phyloP scores from a whole-genome alignment of 306 rosid genomes.

The Vicia faba region DNA sequence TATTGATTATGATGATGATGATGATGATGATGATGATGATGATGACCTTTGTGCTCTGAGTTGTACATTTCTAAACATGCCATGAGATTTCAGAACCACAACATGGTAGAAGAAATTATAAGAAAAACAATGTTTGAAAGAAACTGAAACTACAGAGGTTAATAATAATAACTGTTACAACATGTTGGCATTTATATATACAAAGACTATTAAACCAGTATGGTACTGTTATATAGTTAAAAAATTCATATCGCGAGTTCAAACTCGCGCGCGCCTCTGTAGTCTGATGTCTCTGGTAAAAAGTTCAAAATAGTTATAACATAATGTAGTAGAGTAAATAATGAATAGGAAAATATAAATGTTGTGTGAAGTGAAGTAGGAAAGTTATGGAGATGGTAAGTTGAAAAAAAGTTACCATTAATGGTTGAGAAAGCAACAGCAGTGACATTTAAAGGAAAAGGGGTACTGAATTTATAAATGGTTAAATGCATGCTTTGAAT shows the following conservation, averaged over 20 bases:
- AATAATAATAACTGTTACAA: too few relatives aligned
- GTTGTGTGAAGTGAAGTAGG: slow-evolving; percentile 20
- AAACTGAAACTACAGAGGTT: slow-evolving; percentile 7
- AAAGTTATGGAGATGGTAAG: slow-evolving; percentile 28
- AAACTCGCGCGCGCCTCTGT: too few relatives aligned
- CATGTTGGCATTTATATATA: not conserved
- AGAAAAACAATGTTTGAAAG: slow-evolving; percentile 13
- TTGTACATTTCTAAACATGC: slow-evolving; percentile 90
- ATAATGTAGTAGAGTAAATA: slow-evolving; percentile 18
- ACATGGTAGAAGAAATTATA: slow-evolving; percentile 23
- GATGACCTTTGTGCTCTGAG: slow-evolving; percentile 56
- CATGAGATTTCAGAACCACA: slow-evolving; percentile 58
- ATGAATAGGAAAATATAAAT: slow-evolving; percentile 31
- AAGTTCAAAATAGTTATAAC: not conserved
- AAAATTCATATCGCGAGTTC: too few relatives aligned
- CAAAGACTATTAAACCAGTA: too few relatives aligned
- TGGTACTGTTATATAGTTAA: too few relatives aligned
- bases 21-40: slow-evolving; percentile 33
- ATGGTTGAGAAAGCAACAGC: slow-evolving; percentile 50
- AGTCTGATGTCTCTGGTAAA: not conserved
- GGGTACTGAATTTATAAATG: slow-evolving; percentile 31
- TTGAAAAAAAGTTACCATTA: slow-evolving; percentile 38
- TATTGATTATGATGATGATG: slow-evolving; percentile 30
- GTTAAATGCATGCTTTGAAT: slow-evolving; percentile 44
- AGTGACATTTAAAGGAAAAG: slow-evolving; percentile 40